Evolutionary conservation across 352 stramenopile species (phyloP).

Genomic region (Aphanomyces invadans): DNA sequence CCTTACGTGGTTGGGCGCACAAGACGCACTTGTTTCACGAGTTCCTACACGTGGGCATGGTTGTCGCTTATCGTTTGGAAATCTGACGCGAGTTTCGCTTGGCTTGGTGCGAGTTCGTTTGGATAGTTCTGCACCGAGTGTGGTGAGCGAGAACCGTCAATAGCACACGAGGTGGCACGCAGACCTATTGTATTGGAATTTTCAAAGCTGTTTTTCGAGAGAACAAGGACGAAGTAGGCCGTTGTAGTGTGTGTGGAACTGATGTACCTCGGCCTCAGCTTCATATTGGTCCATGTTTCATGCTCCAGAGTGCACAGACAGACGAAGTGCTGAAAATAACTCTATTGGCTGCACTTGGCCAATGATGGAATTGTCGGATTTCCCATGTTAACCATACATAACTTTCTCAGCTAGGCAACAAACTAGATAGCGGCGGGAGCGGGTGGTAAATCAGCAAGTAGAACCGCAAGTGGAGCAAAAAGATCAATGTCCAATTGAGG

Average conservation of each 20-base stretch:
- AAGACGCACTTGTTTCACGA: background rate
- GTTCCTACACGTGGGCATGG: background rate
- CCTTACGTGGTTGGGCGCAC: too few relatives aligned
- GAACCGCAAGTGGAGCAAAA: slow-evolving; percentile 4
- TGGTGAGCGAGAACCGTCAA: too few relatives aligned
- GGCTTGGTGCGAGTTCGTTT: background rate
- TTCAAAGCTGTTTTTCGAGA: too few relatives aligned
- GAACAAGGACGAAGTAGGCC: too few relatives aligned
- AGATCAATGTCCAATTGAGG: slow-evolving; percentile 19
- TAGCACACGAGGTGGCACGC: too few relatives aligned
- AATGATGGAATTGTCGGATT: background rate
- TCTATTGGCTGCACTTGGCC: background rate
- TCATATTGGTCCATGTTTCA: too few relatives aligned
- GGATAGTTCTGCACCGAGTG: slow-evolving; percentile 4
- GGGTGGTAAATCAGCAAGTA: slow-evolving; percentile 18
- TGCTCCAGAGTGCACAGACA: background rate
- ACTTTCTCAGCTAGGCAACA: slow-evolving; percentile 22
- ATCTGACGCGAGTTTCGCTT: slow-evolving; percentile 5
- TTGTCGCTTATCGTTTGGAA: slow-evolving; percentile 4
- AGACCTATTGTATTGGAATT: too few relatives aligned
- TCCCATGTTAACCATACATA: background rate
- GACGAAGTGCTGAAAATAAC: background rate
- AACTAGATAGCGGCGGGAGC: slow-evolving; percentile 12
- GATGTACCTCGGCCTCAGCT: too few relatives aligned
- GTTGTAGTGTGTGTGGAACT: too few relatives aligned